Conservation (phyloP, 164 flowering plant species). For the Macadamia integrifolia region DNA sequence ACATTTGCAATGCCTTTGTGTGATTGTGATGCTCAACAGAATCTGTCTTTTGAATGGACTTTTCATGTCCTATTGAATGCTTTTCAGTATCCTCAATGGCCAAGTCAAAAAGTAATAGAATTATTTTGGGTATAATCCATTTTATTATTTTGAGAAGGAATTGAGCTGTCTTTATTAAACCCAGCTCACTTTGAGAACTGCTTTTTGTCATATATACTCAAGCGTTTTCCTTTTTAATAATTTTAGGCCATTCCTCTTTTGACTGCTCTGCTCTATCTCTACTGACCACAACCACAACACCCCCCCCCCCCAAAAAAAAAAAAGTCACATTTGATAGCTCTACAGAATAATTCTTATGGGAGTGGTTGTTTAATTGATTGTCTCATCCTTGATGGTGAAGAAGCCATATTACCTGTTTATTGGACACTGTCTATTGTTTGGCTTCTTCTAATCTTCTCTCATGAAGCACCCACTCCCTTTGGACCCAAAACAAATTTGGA, state of each 20-base stretch:
- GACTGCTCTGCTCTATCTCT: neutral
- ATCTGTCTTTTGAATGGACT: slow-evolving; percentile 10
- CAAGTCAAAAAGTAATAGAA: slow-evolving; percentile 14
- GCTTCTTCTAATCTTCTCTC: too few species aligned
- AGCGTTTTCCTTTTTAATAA: neutral
- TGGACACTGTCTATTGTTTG: too few species aligned
- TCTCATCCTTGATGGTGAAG: too few species aligned
- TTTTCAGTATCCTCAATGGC: slow-evolving; percentile 7
- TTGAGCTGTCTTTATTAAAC: neutral
- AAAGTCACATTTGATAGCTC: too few species aligned
- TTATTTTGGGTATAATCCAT: neutral
- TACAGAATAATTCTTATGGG: too few species aligned
- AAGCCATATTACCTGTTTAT: too few species aligned
- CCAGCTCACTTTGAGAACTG: neutral
- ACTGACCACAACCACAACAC: neutral
- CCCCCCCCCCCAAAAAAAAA: too few species aligned
- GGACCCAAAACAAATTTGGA: too few species aligned
- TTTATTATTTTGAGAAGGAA: slow-evolving; percentile 3
- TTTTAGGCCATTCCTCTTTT: neutral
- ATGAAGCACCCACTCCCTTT: too few species aligned
- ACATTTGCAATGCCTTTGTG: neutral
- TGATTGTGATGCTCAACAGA: slow-evolving; percentile 19
- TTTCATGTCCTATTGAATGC: slow-evolving; percentile 9
- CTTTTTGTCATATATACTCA: slow-evolving; percentile 2
- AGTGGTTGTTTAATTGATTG: too few species aligned